These are phyloP conservation scores for Spongiforma sp. DNA, from an alignment of 1,284 basidiomycete species.

Conservation along the genomic window DNA sequence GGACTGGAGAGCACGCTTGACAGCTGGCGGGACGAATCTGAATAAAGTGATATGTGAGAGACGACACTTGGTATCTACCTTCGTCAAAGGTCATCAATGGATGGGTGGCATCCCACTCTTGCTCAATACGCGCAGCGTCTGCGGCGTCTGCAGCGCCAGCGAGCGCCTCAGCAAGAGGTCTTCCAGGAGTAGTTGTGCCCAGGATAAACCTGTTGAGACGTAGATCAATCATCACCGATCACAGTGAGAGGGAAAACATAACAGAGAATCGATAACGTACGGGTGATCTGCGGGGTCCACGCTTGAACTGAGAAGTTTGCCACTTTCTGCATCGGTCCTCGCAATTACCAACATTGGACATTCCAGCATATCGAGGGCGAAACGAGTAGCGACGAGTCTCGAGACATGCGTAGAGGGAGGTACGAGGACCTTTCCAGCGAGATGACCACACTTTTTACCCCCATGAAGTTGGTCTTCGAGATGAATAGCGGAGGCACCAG, in stretches of 20 bases:
- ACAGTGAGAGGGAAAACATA: slow-evolving; percentile 7
- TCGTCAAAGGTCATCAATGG: slow-evolving; percentile 84
- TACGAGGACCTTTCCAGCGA: slow-evolving; percentile 93
- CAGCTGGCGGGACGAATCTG: slow-evolving; percentile 49
- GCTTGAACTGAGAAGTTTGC: slow-evolving; percentile 83
- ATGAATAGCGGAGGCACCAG: slow-evolving; percentile 90
- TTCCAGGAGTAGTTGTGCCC: slow-evolving; percentile 65
- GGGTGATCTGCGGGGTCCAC: slow-evolving; percentile 74
- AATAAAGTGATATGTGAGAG: slow-evolving; percentile 4
- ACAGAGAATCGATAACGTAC: slow-evolving; percentile 40
- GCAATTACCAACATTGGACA: slow-evolving; percentile 90
- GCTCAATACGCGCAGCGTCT: slow-evolving; percentile 80
- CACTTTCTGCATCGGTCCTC: slow-evolving; percentile 92
- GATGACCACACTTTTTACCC: slow-evolving; percentile 93
- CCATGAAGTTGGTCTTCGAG: slow-evolving; percentile 94
- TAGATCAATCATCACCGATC: slow-evolving; percentile 11
- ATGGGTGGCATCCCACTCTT: slow-evolving; percentile 77
- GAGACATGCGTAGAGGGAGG: slow-evolving; percentile 88
- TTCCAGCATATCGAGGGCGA: slow-evolving; percentile 89
- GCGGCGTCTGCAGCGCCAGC: slow-evolving; percentile 74
- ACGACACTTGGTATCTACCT: slow-evolving; percentile 55
- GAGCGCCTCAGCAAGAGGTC: slow-evolving; percentile 75
- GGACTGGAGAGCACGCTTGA: slow-evolving; percentile 46
- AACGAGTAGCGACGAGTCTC: slow-evolving; percentile 82
- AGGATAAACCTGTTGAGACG: slow-evolving; percentile 65